Conservation (phyloP, 805 yeast genomes). For the Sungouiozyma ichnusensis region DNA sequence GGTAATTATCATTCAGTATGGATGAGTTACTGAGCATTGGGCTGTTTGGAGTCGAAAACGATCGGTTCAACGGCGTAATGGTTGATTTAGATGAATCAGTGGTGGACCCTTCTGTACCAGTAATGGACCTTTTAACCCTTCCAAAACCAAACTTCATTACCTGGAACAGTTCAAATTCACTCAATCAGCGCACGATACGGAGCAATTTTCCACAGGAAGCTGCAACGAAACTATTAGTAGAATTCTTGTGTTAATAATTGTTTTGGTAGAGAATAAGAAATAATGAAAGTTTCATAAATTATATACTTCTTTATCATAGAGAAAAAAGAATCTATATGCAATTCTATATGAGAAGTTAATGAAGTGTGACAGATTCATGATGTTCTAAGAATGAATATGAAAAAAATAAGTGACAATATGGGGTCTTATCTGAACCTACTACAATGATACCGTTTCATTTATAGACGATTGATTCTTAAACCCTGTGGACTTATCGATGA, state of each 20-base stretch:
- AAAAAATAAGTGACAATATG: no score
- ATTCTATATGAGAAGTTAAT: neutral
- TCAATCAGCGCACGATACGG: neutral
- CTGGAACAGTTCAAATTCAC: neutral
- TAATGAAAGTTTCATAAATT: no score
- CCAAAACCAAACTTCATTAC: neutral
- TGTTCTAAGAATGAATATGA: no score
- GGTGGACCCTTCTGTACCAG: neutral
- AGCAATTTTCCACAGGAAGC: no score
- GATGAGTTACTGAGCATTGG: neutral
- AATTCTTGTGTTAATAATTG: no score
- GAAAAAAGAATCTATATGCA: neutral
- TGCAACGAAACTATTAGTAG: no score
- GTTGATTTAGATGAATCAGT: neutral
- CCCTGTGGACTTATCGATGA: neutral
- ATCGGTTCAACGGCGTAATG: neutral
- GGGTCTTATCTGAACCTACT: no score
- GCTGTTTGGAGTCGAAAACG: neutral
- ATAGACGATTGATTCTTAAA: neutral
- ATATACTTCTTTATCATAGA: no score
- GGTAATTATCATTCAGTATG: constrained; percentile 29
- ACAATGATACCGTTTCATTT: neutral
- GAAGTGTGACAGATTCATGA: no score
- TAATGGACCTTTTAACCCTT: constrained; percentile 1
- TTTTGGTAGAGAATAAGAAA: no score